These are phyloP conservation scores for Sequoiadendron giganteum DNA, from an alignment of 75 land plant genomes.

Conservation along the genomic window DNA sequence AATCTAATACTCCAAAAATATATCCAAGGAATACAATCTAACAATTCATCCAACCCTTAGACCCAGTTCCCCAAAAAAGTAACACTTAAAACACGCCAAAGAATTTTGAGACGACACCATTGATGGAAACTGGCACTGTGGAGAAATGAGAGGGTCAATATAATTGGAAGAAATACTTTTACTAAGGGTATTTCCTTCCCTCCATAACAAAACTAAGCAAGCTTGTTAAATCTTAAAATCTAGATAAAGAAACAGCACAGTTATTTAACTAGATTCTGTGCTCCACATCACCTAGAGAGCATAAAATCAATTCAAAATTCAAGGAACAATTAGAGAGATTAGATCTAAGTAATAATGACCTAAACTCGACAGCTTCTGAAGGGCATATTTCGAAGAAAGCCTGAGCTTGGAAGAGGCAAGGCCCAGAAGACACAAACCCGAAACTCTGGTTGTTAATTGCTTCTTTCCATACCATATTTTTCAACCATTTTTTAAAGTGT, in stretches of 20 bases:
- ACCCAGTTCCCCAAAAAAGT: too few species aligned
- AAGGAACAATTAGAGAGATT: not conserved
- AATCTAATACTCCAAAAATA: too few species aligned
- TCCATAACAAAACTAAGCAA: not conserved
- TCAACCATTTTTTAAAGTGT: not conserved
- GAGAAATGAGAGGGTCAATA: not conserved
- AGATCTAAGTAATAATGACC: not conserved
- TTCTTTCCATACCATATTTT: not conserved
- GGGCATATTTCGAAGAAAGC: not conserved
- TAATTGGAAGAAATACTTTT: not conserved
- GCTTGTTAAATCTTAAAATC: too few species aligned
- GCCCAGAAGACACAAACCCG: not conserved
- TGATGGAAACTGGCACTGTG: not conserved
- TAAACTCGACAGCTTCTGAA: not conserved
- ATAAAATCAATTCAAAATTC: not conserved
- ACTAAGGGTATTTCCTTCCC: not conserved
- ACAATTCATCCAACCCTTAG: too few species aligned
- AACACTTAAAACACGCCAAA: too few species aligned
- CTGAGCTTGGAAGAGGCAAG: not conserved
- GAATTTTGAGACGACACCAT: too few species aligned
- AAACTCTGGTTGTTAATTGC: not conserved
- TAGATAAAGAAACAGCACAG: not conserved
- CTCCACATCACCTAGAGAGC: not conserved
- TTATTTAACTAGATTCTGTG: not conserved
- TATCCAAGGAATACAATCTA: too few species aligned